phyloP scores from a whole-genome alignment of 2,329 filamentous ascomycete species.

The Trichoderma koningii region DNA sequence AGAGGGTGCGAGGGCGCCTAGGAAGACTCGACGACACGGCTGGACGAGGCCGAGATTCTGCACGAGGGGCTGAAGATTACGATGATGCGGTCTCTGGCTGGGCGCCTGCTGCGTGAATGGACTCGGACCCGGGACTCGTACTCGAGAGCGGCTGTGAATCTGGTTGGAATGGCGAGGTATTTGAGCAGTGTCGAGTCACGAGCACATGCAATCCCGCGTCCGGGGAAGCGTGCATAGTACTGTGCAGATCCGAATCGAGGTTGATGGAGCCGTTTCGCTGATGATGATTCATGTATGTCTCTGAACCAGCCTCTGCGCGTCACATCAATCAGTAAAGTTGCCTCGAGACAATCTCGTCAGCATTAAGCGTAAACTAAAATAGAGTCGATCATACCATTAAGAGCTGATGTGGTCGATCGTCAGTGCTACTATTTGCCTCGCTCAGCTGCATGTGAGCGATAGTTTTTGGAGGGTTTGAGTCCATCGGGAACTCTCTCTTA shows the following conservation, averaged over 20 bases:
- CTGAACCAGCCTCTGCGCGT: background rate
- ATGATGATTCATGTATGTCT: background rate
- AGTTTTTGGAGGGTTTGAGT: too few relatives aligned
- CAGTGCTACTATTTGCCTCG: background rate
- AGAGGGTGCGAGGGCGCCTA: slow-evolving; percentile 7
- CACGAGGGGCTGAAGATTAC: background rate
- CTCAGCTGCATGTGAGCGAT: too few relatives aligned
- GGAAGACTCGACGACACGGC: background rate
- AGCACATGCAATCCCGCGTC: background rate
- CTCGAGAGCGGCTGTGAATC: background rate
- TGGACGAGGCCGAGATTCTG: background rate
- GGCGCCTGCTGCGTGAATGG: background rate
- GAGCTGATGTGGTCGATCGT: background rate
- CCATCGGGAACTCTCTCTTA: background rate
- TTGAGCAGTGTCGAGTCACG: too few relatives aligned
- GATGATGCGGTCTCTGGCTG: background rate
- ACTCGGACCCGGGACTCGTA: background rate
- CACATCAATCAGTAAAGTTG: background rate
- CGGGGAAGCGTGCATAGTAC: background rate
- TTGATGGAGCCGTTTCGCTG: background rate
- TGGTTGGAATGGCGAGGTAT: too few relatives aligned
- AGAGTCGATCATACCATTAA: background rate
- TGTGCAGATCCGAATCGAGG: background rate
- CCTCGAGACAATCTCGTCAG: background rate
- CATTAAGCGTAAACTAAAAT: slow-evolving; percentile 22